Evolutionary conservation across 345 rosid species (phyloP), one percentile per base, ranked within the genome.

Genomic region (Adansonia digitata): DNA sequence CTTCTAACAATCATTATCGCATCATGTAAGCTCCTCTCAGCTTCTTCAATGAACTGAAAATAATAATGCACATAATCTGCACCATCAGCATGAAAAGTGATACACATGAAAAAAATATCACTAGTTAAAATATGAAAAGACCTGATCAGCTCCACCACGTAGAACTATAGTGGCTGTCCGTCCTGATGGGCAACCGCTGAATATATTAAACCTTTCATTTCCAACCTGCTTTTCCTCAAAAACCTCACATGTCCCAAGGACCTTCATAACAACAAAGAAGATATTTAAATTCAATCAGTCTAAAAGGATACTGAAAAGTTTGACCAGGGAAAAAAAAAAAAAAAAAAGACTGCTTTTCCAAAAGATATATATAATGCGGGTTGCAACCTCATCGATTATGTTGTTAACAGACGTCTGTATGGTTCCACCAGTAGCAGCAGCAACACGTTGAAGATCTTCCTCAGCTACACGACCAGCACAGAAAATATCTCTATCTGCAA

Each of bases 61-160:
- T 17, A 67, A 49, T 8, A 37, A 65, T 26, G 22, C 55, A 76
- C 61, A 14, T 52, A 72, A 55, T 55, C 67, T n/a, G 45, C 15
- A 22, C 24, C 5, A 51, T 74, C 48, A 74, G 61, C 26, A 65
- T 52, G 37, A 52, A 53, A 65, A 53, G 5, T 2, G 0, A 64
- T 59, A 9, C 27, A 66, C 17, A 27, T 17, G 9, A 17, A 66
- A 12, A n/a, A 31, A 61, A 26, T 39, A 37, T 18, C 20, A 20
- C 37, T 12, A 26, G 57, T 61, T 29, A 45, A 45, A 31, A 17
- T 3, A 31, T 31, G 62, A 73, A 75, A n/a, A 84, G 73, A 96
- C 99, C 97, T 96, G 99, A 87, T 93, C 98, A 74, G 99, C 99
- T 77, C 99, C 99, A 82, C 99, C 99, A 76, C 99, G 99, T 78